Conservation (phyloP, 139 green algal genomes). For the Dunaliella primolecta region DNA sequence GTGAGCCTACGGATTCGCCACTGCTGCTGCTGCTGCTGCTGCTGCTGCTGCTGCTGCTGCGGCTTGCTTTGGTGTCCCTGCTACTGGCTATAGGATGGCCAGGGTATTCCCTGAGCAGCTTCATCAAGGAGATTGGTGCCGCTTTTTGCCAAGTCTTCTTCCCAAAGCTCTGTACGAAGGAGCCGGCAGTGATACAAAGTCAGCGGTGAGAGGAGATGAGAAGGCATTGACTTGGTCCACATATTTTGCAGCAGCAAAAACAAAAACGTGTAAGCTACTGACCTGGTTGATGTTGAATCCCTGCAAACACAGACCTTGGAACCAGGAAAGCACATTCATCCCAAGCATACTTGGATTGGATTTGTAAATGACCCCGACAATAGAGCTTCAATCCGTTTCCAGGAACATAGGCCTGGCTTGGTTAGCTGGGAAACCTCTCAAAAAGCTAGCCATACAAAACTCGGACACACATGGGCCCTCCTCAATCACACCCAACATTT, state of each 20-base stretch:
- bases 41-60: constrained; percentile 14
- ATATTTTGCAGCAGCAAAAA: not conserved
- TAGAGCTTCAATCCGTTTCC: too few relatives aligned
- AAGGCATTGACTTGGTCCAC: not conserved
- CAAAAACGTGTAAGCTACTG: too few relatives aligned
- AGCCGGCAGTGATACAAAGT: constrained; percentile 3
- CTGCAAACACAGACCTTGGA: too few relatives aligned
- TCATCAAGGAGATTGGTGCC: not conserved
- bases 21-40: not conserved
- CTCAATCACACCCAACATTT: not conserved
- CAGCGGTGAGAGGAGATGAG: not conserved
- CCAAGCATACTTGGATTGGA: too few relatives aligned
- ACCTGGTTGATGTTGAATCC: too few relatives aligned
- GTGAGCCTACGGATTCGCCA: not conserved
- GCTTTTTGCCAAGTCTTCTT: not conserved
- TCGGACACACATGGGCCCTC: too few relatives aligned
- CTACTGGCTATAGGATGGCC: constrained; percentile 1
- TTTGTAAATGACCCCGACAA: too few relatives aligned
- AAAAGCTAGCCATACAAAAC: too few relatives aligned
- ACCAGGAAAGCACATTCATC: too few relatives aligned
- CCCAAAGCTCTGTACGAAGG: constrained; percentile 15
- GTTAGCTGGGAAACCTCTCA: too few relatives aligned
- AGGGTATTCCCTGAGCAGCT: not conserved
- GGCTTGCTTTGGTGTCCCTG: constrained; percentile 7
- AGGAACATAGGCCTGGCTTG: too few relatives aligned